Base-by-base conservation (phyloP, 2,329 filamentous ascomycete species). In the Aureobasidium zeae region DNA sequence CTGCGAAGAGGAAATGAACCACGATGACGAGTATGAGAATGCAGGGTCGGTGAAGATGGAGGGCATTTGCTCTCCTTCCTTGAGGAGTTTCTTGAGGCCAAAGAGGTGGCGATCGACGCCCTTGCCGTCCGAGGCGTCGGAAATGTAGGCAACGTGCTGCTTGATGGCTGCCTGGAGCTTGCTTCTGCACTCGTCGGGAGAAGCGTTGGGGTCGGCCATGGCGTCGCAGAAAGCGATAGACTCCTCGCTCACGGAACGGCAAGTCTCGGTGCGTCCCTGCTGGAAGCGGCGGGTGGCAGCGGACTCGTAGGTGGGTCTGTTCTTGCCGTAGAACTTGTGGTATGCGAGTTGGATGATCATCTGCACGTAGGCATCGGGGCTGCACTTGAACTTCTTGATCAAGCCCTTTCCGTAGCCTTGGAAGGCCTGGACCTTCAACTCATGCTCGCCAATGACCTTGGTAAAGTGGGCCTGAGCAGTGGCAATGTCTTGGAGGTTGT, bases 331-430 rank as follows among this genome's bases (percentile, higher is more conserved):
- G 86, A 98, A 95, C 70, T 96, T 96, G 75, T 81, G 82, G 73
- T 98, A 98, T 28, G 91, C 91, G 42, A 96, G 79, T 66, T 98
- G 91, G 63, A 98, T 98, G 63, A 95, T 71, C 86, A 98, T 91
- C 68, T 98, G 91, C 30, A 96, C 87, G 64, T 93, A 98, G 22
- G 89, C 91, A 57, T 98, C 93, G 21, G 91, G 91, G 19, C 85
- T 93, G 77, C 86, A 94, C 70, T 87, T 93, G 79, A 98, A 96
- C 67, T 94, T 93, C 79, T 98, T 98, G 74, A 98, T 96, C 49
- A 98, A 72, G 19, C 86, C 87, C 72, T 98, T 98, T 63, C 91
- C 91, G 64, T 98, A 98, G 56, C 82, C 89, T 66, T 96, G 88
- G 72, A 93, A 98, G 20, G 87, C 84, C 64, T 96, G 89, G 2